phyloP scores from a whole-genome alignment of 2,329 filamentous ascomycete species.

The Ceratocystis cacaofunesta region DNA sequence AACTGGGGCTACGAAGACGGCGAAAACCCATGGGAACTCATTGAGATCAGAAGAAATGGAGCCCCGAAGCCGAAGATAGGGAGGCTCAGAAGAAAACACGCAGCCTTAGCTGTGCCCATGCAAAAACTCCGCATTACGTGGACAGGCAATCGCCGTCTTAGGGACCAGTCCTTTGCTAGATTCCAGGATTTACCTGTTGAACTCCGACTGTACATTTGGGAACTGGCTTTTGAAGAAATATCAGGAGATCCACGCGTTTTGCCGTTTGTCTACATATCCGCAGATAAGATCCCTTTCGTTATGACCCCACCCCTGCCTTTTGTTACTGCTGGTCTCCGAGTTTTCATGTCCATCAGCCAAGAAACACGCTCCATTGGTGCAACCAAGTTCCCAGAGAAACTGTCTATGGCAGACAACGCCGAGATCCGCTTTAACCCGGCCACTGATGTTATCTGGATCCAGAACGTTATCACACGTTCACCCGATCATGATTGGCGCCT shows the following conservation, averaged over 20 bases:
- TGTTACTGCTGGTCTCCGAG: background rate
- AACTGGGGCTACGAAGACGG: conserved; percentile 2
- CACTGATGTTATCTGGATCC: conserved; percentile 10
- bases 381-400: background rate
- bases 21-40: background rate
- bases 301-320: background rate
- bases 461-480: background rate
- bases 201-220: conserved; percentile 11
- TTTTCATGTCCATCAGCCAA: conserved; percentile 11
- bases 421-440: conserved; percentile 6
- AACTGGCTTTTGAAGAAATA: conserved; percentile 10
- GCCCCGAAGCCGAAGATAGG: background rate
- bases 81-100: background rate
- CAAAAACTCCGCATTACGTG: conserved; percentile 4
- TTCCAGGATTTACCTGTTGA: conserved; percentile 8
- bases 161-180: background rate
- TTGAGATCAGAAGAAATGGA: background rate
- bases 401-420: background rate
- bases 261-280: background rate
- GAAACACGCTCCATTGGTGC: conserved; percentile 9
- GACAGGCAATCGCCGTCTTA: conserved; percentile 2
- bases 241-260: conserved; percentile 1
- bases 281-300: background rate
- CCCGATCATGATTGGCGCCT: background rate
- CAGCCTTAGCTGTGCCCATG: background rate